Percentiles rank a stretch among this genome's conserved stretches.
These are phyloP conservation scores for Lasiodiplodia hormozganensis DNA, from an alignment of 2,329 filamentous ascomycete genomes.

Conservation along the genomic window DNA sequence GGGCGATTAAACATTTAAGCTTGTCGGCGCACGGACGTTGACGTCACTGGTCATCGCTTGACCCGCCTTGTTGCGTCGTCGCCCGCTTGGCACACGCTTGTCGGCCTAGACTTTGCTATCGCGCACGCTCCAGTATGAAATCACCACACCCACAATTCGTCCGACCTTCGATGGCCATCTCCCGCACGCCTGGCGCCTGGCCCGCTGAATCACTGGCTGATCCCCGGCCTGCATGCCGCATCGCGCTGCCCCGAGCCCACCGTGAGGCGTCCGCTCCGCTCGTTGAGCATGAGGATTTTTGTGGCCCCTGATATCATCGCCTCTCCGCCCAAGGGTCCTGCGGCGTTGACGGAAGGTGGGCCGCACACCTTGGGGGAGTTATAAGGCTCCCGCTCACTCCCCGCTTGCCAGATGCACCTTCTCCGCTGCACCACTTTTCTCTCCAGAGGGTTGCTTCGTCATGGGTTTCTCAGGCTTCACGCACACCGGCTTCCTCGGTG, in stretches of 20 bases:
- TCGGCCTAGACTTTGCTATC: background rate
- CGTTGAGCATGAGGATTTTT: background rate
- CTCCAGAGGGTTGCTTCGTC: background rate
- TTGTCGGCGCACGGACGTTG: conserved; percentile 12
- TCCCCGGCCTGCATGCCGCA: background rate
- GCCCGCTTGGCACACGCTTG: background rate
- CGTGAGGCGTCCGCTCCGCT: background rate
- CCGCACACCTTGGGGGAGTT: conserved; percentile 7
- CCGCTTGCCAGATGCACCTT: background rate
- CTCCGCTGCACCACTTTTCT: background rate
- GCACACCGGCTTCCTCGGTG: conserved; percentile 28
- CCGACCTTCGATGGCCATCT: conserved; percentile 17
- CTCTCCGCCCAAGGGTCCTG: conserved; percentile 20
- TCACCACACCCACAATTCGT: conserved; percentile 26
- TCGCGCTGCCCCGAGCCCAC: background rate
- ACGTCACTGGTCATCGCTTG: conserved; percentile 21
- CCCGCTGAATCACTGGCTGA: background rate
- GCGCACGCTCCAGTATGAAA: conserved; percentile 28
- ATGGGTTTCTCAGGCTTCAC: conserved; percentile 28
- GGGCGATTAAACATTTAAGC: conserved; percentile 15
- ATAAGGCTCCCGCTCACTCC: conserved; percentile 2
- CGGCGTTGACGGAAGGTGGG: conserved; percentile 19
- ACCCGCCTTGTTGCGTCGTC: conserved; percentile 20
- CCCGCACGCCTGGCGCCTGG: conserved; percentile 6
- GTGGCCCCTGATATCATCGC: conserved; percentile 28